Evolutionary conservation across 2,329 filamentous ascomycete genomes (phyloP).

Genomic region (Calonectria honghensis): DNA sequence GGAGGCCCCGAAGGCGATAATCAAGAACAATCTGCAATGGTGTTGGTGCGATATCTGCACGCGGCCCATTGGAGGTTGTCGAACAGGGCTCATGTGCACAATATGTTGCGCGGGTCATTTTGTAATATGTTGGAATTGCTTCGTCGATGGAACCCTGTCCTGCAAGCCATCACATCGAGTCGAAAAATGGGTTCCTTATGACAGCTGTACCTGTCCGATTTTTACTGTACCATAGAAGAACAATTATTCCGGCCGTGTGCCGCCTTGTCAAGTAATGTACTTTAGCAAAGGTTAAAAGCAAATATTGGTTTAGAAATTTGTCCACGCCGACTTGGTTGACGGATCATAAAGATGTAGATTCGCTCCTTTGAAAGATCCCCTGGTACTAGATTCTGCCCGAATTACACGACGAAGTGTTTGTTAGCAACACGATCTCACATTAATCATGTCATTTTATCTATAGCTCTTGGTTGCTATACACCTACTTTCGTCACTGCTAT

Average conservation of each 20-base stretch:
- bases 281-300: too few species aligned
- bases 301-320: too few species aligned
- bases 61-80: neutral
- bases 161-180: neutral
- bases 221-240: neutral
- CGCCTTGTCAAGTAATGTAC: neutral
- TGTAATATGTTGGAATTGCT: slow-evolving; percentile 3
- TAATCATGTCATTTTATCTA: too few species aligned
- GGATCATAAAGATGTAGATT: too few species aligned
- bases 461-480: too few species aligned
- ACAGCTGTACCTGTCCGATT: neutral
- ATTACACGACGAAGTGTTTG: too few species aligned
- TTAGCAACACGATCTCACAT: too few species aligned
- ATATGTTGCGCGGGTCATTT: slow-evolving; percentile 6
- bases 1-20: neutral
- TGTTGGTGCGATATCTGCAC: slow-evolving; percentile 5
- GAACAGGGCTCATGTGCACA: neutral
- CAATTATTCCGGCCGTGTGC: neutral
- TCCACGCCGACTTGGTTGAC: too few species aligned
- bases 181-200: neutral
- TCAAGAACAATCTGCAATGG: neutral
- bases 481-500: too few species aligned
- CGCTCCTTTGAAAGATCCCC: too few species aligned
- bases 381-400: too few species aligned
- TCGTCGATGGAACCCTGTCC: neutral